A percentile compares a stretch with the other conserved stretches of the same genome.
Conservation (phyloP, 306 rosid genomes). For the Arachis hypogaea region DNA sequence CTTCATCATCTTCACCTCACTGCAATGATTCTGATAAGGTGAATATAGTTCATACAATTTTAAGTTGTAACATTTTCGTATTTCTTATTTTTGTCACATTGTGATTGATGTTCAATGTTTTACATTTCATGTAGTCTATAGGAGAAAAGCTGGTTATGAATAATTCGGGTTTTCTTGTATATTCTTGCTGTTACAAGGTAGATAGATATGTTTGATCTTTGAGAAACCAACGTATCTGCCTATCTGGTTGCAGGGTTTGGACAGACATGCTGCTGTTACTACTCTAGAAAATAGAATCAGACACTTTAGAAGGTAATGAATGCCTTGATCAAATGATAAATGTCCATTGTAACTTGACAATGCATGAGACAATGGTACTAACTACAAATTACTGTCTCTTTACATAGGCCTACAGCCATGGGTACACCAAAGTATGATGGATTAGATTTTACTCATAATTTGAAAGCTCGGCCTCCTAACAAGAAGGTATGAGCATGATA, state of each 20-base stretch:
- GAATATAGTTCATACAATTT: conserved; percentile 30
- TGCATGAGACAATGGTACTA: conserved; percentile 32
- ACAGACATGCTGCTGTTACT: conserved; percentile 43
- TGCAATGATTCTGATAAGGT: conserved; percentile 62
- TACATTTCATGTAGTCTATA: background rate
- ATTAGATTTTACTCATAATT: conserved; percentile 50
- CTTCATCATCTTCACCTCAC: conserved; percentile 56
- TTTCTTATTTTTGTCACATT: background rate
- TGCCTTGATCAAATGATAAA: conserved; percentile 1
- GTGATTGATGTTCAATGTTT: background rate
- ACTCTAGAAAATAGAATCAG: conserved; percentile 49
- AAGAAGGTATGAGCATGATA: conserved; percentile 61
- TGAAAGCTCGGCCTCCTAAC: conserved; percentile 72
- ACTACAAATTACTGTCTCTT: conserved; percentile 34
- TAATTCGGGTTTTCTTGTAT: conserved; percentile 29
- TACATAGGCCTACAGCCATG: conserved; percentile 59
- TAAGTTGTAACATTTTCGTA: background rate
- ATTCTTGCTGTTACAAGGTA: conserved; percentile 20
- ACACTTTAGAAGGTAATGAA: conserved; percentile 65
- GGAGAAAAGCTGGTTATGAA: conserved; percentile 12
- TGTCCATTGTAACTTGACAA: conserved; percentile 23
- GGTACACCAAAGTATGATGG: conserved; percentile 55
- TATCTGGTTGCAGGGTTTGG: conserved; percentile 60
- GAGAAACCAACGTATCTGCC: conserved; percentile 40
- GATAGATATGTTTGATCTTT: conserved; percentile 34